Evolutionary conservation across 768 basidiomycete genomes (phyloP).

Genomic region (Mycena rosella): DNA sequence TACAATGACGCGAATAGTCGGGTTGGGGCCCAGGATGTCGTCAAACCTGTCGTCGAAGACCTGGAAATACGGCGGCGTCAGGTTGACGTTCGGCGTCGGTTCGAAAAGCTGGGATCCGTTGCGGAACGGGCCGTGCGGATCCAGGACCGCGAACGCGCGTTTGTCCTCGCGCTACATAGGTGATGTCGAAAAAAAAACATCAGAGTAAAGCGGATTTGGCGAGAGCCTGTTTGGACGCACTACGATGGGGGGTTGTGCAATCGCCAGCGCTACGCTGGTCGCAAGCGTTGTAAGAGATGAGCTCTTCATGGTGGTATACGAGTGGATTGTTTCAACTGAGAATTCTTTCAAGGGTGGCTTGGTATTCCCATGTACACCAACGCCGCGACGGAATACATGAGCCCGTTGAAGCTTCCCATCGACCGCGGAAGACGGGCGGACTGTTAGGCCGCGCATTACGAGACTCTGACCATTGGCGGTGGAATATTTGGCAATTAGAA

Average conservation of each 20-base stretch:
- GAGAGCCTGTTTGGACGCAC: too few relatives aligned
- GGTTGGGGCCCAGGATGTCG: constrained; percentile 56
- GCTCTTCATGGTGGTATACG: background rate
- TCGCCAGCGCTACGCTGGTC: too few relatives aligned
- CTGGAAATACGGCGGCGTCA: constrained; percentile 62
- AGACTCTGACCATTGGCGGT: too few relatives aligned
- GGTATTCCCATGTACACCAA: constrained; percentile 12
- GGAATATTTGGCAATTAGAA: too few relatives aligned
- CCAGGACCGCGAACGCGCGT: constrained; percentile 34
- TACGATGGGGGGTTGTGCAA: constrained; percentile 7
- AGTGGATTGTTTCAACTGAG: too few relatives aligned
- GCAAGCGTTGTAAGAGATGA: too few relatives aligned
- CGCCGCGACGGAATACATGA: background rate
- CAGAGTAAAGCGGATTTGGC: background rate
- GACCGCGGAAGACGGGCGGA: too few relatives aligned
- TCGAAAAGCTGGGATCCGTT: constrained; percentile 48
- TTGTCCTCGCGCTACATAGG: constrained; percentile 32
- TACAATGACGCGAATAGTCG: constrained; percentile 60
- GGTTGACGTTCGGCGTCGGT: constrained; percentile 63
- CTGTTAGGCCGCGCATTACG: too few relatives aligned
- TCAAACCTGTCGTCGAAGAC: constrained; percentile 62
- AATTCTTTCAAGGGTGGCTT: too few relatives aligned
- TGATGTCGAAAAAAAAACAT: background rate
- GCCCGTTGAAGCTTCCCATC: too few relatives aligned
- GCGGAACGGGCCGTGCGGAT: constrained; percentile 35